Base-by-base conservation (phyloP, 192 early-diverging fungal genomes). In the Entophlyctis helioformis region DNA sequence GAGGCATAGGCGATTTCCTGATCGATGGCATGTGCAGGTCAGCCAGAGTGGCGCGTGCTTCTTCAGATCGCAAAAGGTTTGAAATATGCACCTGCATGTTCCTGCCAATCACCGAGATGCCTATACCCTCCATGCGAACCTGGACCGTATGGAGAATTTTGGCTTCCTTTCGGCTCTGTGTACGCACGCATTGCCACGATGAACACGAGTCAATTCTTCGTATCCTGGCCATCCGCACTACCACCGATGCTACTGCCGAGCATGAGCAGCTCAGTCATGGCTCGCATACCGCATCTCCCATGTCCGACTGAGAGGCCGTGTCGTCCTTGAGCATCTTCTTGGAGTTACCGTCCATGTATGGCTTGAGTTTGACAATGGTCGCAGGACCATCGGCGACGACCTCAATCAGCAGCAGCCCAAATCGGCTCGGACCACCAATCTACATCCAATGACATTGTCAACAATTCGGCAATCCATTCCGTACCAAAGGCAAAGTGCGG, bases 1-100 rank as follows among this genome's bases (percentile, higher is more conserved):
- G 88, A 85, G 0, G 81, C 60, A 63, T 94, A 98, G 6, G 85
- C 60, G 10, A 98, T 62, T 74, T 98, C 95, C 66, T 81, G 50
- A 13, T 28, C 13, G 28, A 15, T 18, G 22, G 32, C 32, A 34
- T 36, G 23, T 42, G 5, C n/a, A n/a, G n/a, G n/a, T n/a, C n/a
- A n/a, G n/a, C n/a, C n/a, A n/a, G n/a, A n/a, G n/a, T n/a, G n/a
- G n/a, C n/a, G n/a, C n/a, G n/a, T n/a, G n/a, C n/a, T n/a, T n/a
- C n/a, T n/a, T n/a, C n/a, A n/a, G n/a, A n/a, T n/a, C n/a, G n/a
- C n/a, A n/a, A n/a, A n/a, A n/a, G n/a, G n/a, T n/a, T n/a, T n/a
- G n/a, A 39, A 39, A 39, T 22, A 5, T 6, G 28, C 48, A 77
- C 73, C 39, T 86, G 77, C 59, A 85, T 64, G 18, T 74, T 52